Percentiles rank a stretch among this genome's conserved stretches.
phyloP scores from a whole-genome alignment of 1,284 basidiomycete species.

The Puccinia brachypodii region DNA sequence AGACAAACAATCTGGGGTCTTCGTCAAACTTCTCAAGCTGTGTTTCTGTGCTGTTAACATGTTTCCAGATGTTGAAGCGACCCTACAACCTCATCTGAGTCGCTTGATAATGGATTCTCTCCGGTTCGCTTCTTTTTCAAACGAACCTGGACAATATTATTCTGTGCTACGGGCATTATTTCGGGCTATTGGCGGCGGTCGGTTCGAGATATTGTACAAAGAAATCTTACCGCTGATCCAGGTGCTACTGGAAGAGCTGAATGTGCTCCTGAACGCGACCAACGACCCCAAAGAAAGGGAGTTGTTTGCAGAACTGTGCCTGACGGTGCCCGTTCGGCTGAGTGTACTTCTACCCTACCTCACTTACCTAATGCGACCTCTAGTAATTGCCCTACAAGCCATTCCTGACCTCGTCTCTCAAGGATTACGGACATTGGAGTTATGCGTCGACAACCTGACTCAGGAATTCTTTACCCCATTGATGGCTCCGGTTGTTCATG shows the following conservation, averaged over 20 bases:
- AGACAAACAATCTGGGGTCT: constrained; percentile 77
- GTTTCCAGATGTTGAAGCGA: constrained; percentile 82
- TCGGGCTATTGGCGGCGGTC: constrained; percentile 94
- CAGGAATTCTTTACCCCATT: constrained; percentile 98
- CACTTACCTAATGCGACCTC: constrained; percentile 92
- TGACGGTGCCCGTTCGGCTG: constrained; percentile 92
- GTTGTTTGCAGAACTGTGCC: constrained; percentile 93
- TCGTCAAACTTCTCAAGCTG: constrained; percentile 92
- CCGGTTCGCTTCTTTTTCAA: constrained; percentile 84
- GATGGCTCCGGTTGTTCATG: constrained; percentile 84
- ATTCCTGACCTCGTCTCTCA: constrained; percentile 88
- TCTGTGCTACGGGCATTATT: constrained; percentile 92
- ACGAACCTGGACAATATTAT: constrained; percentile 89
- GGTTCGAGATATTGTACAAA: constrained; percentile 93
- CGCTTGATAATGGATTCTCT: constrained; percentile 98
- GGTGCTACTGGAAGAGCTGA: constrained; percentile 93
- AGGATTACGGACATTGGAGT: constrained; percentile 90
- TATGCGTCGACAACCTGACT: constrained; percentile 99
- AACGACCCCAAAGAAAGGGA: constrained; percentile 72
- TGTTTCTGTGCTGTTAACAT: constrained; percentile 85
- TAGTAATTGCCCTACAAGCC: constrained; percentile 86
- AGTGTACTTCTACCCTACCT: constrained; percentile 96
- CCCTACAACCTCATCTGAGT: constrained; percentile 86
- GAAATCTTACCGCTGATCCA: constrained; percentile 94
- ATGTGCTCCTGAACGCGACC: constrained; percentile 80